Base-by-base conservation (phyloP, 2,329 filamentous ascomycete genomes). In the Alternaria consortialis region DNA sequence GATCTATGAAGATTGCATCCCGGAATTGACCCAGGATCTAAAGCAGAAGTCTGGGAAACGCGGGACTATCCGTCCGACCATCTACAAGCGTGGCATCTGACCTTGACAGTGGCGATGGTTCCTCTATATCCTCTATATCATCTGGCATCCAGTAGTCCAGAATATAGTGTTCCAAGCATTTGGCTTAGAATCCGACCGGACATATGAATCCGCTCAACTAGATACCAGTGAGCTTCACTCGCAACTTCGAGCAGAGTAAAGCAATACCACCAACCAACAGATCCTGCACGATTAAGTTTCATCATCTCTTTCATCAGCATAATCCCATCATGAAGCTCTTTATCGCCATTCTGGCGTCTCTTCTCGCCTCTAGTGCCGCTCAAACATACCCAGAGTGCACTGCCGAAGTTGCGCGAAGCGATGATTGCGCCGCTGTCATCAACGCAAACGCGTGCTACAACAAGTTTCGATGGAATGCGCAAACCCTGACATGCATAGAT, bases 371-470 rank as follows among this genome's bases (percentile, higher is more conserved):
- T 5, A 59, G 59, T n/a, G 29, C 64, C 8, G 68, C 58, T 11
- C 71, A 70, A 47, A 58, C 57, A 8, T 66, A 61, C 39, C 66
- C 57, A 4, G 70, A 69, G 43, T 75, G 73, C 50, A 74, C 74
- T 4, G 40, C 44, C 29, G 70, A 69, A 31, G 46, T 74, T 12
- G 69, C 63, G 12, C 56, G 60, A 62, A 73, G 67, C 8, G 72
- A 76, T 29, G 72, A 72, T 7, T 76, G 73, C 39, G 70, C 72
- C 5, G 63, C 64, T 34, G 72, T 76, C 43, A 74, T 75, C 61
- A 67, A 75, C 51, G 73, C 74, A 17, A 75, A 74, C 46, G 73
- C 73, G 6, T 76, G 72, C 58, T 74, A 75, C 62, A 76, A 76
- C 60, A 65, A 74, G 56, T 61, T 66, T 37, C 63, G 70, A 11